Conservation (phyloP, 257 asterid species). For the Fraxinus excelsior region DNA sequence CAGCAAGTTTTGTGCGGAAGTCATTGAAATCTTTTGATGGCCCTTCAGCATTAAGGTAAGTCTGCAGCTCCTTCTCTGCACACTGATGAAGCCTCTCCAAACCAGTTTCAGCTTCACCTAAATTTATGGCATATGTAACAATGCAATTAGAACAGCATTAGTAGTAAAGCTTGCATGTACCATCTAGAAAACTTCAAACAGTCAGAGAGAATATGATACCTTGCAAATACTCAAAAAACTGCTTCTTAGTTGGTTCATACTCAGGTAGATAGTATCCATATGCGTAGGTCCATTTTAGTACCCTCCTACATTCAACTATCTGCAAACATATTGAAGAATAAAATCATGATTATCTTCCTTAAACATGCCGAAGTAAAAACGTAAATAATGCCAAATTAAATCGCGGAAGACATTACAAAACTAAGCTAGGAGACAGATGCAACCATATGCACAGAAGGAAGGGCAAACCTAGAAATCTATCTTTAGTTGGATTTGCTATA, state of each 20-base stretch:
- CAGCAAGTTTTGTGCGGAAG: conserved; percentile 96
- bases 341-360: conserved; percentile 11
- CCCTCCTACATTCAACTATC: conserved; percentile 98
- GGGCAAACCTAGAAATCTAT: neutral
- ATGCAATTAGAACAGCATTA: conserved; percentile 17
- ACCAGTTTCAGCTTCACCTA: conserved; percentile 99
- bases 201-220: conserved; percentile 46
- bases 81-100: conserved; percentile 99
- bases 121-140: conserved; percentile 7
- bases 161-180: neutral
- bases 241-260: conserved; percentile 65
- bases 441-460: neutral
- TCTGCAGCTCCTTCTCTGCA: conserved; percentile 88
- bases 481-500: neutral
- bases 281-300: conserved; percentile 94
- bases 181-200: conserved; percentile 16
- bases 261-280: conserved; percentile 90
- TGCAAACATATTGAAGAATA: conserved; percentile 40
- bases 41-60: conserved; percentile 55
- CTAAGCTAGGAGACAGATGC: neutral
- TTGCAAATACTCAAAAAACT: conserved; percentile 95
- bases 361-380: conserved; percentile 18
- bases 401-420: neutral
- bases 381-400: neutral
- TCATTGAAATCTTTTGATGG: conserved; percentile 82